Conservation (phyloP, 1,139 yeast species). For the Saccharomyces hybrid region DNA sequence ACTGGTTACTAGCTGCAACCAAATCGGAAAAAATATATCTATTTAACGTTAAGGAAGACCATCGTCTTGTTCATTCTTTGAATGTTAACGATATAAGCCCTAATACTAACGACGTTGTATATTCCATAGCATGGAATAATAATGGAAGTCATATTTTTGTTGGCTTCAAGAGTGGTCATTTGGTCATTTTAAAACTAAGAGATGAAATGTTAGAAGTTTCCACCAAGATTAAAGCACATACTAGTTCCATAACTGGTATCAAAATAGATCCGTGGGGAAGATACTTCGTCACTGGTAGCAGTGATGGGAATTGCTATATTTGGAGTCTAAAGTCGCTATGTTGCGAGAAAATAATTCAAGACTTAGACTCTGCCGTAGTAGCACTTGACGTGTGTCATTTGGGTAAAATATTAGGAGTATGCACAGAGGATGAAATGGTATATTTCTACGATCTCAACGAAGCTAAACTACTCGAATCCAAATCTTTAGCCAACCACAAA, state of each 20-base stretch:
- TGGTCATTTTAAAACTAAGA: not conserved
- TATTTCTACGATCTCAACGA: slow-evolving; percentile 37
- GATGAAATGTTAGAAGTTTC: slow-evolving; percentile 15
- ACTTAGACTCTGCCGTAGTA: slow-evolving; percentile 45
- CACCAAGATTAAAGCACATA: slow-evolving; percentile 40
- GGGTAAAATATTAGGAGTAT: slow-evolving; percentile 41
- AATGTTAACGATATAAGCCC: slow-evolving; percentile 8
- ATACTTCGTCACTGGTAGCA: slow-evolving; percentile 53
- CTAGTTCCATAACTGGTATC: slow-evolving; percentile 46
- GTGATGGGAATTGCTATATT: slow-evolving; percentile 60
- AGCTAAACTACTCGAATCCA: slow-evolving; percentile 17
- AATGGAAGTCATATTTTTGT: slow-evolving; percentile 27
- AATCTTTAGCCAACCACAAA: slow-evolving; percentile 3
- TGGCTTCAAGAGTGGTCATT: slow-evolving; percentile 34
- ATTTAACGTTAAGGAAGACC: slow-evolving; percentile 20
- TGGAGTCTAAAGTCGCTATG: slow-evolving; percentile 48
- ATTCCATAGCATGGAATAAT: slow-evolving; percentile 31
- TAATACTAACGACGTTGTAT: slow-evolving; percentile 10
- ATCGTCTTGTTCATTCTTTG: slow-evolving; percentile 13
- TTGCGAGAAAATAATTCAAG: slow-evolving; percentile 39
- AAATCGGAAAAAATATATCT: slow-evolving; percentile 27
- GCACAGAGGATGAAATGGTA: slow-evolving; percentile 39
- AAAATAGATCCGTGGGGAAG: slow-evolving; percentile 54
- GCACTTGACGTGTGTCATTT: slow-evolving; percentile 41
- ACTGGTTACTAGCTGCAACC: slow-evolving; percentile 44